Base-by-base conservation (phyloP, 2,329 filamentous ascomycete genomes). In the Helotiales sp. region DNA sequence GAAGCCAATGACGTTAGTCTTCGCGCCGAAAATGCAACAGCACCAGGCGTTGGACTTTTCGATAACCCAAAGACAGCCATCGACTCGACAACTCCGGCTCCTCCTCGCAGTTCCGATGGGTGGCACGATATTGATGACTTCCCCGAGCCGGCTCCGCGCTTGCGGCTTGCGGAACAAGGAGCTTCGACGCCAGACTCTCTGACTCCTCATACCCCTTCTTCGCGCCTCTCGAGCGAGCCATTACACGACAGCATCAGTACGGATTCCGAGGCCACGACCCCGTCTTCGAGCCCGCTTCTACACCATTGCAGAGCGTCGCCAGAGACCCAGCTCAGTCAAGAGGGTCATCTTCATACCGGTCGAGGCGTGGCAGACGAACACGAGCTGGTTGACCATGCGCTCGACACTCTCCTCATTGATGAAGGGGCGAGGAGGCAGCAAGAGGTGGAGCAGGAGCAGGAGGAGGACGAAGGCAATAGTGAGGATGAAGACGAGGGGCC, bases 51-150 rank as follows among this genome's bases (percentile, higher is more conserved):
- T 20, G 40, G 47, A 34, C 54, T 60, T 67, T 37, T 66, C 50
- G 43, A 70, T 65, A 70, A 24, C 57, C 61, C 47, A 62, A 63
- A 67, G 54, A 66, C 28, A 15, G 30, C 61, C 22, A 54, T 68
- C 50, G 34, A 70, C 65, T 70, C 59, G 50, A 71, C 40, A 71
- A 71, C 59, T 63, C 66, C 52, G 49, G 66, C 67, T 47, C 58
- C 45, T 69, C 59, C 63, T 71, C 40, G 15, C 34, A 70, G 40
- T 69, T 59, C 60, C 62, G 62, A 73, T 63, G 40, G 2, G 24
- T 70, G 45, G 61, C 63, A 72, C 65, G 64, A 71, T 67, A 71
- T 72, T 67, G 55, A 73, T 72, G 30, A 73, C 64, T 68, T 70
- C n/a, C 67, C 32, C 60, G 62, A 72, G 64, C 60, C 58, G 47